phyloP scores from a whole-genome alignment of 2,329 filamentous ascomycete genomes.

The Talaromyces albobiverticillius region DNA sequence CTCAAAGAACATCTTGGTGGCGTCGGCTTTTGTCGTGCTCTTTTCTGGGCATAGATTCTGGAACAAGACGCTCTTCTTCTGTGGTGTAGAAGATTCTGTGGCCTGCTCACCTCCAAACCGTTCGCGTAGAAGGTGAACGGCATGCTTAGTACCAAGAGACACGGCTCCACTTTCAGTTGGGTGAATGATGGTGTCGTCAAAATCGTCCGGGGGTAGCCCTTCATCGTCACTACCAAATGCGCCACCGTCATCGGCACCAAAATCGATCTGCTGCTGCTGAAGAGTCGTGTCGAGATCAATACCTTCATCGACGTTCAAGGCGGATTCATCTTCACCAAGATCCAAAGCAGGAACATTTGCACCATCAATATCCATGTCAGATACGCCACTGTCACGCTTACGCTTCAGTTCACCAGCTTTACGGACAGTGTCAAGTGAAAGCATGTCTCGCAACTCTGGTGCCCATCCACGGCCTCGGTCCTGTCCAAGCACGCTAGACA shows the following conservation, averaged over 20 bases:
- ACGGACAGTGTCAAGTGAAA: constrained; percentile 80
- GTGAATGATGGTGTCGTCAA: constrained; percentile 79
- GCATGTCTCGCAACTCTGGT: constrained; percentile 84
- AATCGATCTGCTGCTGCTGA: constrained; percentile 61
- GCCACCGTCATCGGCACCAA: constrained; percentile 59
- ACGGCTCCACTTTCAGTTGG: constrained; percentile 82
- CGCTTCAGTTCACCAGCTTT: constrained; percentile 80
- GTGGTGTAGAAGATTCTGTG: constrained; percentile 66
- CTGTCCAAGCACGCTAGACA: constrained; percentile 80
- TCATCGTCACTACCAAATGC: constrained; percentile 45
- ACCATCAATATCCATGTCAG: constrained; percentile 70
- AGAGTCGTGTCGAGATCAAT: constrained; percentile 49
- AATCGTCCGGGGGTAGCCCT: constrained; percentile 54
- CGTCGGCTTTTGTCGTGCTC: constrained; percentile 78
- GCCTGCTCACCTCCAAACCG: constrained; percentile 68
- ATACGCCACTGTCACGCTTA: constrained; percentile 85
- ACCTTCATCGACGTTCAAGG: constrained; percentile 47
- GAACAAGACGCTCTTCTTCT: constrained; percentile 80
- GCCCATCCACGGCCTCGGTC: constrained; percentile 79
- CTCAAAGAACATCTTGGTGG: constrained; percentile 99
- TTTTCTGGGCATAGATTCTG: constrained; percentile 84
- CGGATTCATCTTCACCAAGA: constrained; percentile 64
- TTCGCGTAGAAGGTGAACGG: constrained; percentile 89
- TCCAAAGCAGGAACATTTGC: constrained; percentile 61
- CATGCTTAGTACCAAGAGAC: constrained; percentile 88